phyloP scores from a whole-genome alignment of 768 basidiomycete species.

The Mrakia blollopis region DNA sequence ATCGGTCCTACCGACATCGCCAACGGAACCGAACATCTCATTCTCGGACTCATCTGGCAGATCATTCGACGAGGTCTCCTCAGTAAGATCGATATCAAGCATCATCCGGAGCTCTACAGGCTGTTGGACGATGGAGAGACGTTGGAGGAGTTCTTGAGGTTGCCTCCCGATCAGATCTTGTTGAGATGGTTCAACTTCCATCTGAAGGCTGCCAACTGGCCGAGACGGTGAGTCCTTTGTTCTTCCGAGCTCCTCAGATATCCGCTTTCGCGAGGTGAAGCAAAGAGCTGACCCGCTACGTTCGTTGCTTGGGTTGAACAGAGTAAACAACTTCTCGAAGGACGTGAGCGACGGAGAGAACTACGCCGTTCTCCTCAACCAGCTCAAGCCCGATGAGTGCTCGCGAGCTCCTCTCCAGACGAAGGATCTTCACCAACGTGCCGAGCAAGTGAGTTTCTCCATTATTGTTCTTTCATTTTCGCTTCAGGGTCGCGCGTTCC shows the following conservation, averaged over 20 bases:
- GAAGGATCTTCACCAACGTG: conserved; percentile 69
- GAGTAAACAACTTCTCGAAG: conserved; percentile 94
- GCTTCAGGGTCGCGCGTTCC: too few species aligned
- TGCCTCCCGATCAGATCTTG: conserved; percentile 95
- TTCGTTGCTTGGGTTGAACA: conserved; percentile 41
- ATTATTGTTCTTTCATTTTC: too few species aligned
- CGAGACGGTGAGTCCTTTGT: conserved; percentile 57
- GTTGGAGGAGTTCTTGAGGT: conserved; percentile 82
- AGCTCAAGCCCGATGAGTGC: conserved; percentile 90
- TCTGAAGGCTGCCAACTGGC: conserved; percentile 89
- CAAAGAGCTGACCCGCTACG: not conserved
- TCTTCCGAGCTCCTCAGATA: not conserved
- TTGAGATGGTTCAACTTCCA: conserved; percentile 99
- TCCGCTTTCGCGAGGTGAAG: too few species aligned
- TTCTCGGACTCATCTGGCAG: conserved; percentile 98
- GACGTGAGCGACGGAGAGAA: conserved; percentile 98
- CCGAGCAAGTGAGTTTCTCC: conserved; percentile 59
- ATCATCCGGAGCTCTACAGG: conserved; percentile 93
- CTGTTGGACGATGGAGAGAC: conserved; percentile 97
- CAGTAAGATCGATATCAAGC: conserved; percentile 93
- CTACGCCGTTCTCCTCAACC: conserved; percentile 91
- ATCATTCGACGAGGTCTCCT: conserved; percentile 90
- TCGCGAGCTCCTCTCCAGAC: conserved; percentile 87
- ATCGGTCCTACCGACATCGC: conserved; percentile 89
- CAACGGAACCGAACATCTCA: conserved; percentile 91